A percentile compares a stretch with the other conserved stretches of the same genome.
These are phyloP conservation scores for Fusarium setosum DNA, from an alignment of 2,329 filamentous ascomycete genomes.

Conservation along the genomic window DNA sequence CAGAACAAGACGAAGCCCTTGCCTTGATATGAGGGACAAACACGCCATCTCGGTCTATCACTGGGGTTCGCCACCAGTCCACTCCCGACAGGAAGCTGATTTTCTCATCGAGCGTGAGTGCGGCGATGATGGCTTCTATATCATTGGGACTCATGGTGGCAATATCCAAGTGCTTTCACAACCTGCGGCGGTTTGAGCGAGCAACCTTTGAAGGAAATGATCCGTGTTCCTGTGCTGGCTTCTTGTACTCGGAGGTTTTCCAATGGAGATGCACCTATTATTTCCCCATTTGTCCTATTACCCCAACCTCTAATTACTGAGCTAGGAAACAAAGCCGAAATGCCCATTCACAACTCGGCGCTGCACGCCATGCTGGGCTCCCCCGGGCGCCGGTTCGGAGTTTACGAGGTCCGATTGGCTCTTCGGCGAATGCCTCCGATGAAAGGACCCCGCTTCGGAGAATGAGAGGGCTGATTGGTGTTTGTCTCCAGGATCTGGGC, in stretches of 20 bases:
- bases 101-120: neutral
- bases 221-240: no score
- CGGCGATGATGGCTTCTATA: neutral
- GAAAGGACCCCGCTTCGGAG: neutral
- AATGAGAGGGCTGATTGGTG: neutral
- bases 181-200: no score
- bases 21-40: conserved; percentile 1
- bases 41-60: neutral
- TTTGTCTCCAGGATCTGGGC: no score
- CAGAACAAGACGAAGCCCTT: neutral
- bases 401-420: neutral
- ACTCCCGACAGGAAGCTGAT: neutral
- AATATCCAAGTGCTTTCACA: no score
- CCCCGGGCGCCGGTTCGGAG: neutral
- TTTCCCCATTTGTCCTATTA: no score
- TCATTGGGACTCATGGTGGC: neutral
- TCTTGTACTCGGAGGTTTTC: no score
- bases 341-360: no score
- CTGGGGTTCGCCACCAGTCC: neutral
- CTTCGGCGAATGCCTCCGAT: neutral
- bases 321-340: neutral
- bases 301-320: no score
- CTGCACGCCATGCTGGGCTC: neutral
- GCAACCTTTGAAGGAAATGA: no score
- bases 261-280: no score